Percentiles rank a stretch among this genome's conserved stretches.
phyloP scores from a whole-genome alignment of 2,329 filamentous ascomycete species.

The Pseudocercospora musae region DNA sequence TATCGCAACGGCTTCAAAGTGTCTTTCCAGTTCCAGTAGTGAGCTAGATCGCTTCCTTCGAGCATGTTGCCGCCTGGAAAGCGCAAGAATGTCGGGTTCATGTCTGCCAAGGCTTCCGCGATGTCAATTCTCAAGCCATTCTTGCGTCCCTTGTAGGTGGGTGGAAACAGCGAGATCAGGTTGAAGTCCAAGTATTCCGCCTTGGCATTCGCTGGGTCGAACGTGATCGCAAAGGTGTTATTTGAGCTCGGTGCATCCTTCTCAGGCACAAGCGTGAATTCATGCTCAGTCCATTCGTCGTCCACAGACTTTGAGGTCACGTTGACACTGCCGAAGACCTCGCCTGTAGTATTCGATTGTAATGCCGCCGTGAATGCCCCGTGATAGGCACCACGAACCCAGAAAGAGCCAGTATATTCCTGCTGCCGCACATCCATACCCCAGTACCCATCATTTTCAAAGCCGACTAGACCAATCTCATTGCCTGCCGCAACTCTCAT shows the following conservation, averaged over 20 bases:
- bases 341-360: constrained; percentile 40
- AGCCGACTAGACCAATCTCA: constrained; percentile 44
- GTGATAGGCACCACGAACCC: constrained; percentile 32
- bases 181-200: constrained; percentile 48
- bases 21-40: constrained; percentile 49
- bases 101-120: constrained; percentile 38
- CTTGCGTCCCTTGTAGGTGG: constrained; percentile 52
- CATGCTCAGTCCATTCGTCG: constrained; percentile 38
- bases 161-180: constrained; percentile 53
- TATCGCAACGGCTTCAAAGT: constrained; percentile 53
- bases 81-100: constrained; percentile 51
- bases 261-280: constrained; percentile 30
- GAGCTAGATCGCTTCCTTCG: constrained; percentile 39
- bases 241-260: constrained; percentile 45
- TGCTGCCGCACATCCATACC: constrained; percentile 49
- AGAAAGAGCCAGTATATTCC: constrained; percentile 38
- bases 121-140: constrained; percentile 53
- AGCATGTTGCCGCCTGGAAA: constrained; percentile 62
- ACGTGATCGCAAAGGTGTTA: constrained; percentile 51
- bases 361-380: constrained; percentile 31
- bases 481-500: constrained; percentile 27
- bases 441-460: constrained; percentile 50
- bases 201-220: constrained; percentile 35
- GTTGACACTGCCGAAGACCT: constrained; percentile 41
- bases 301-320: constrained; percentile 37